These are phyloP conservation scores for Neurospora sp. DNA, from an alignment of 495 filamentous ascomycete species.

Conservation along the genomic window DNA sequence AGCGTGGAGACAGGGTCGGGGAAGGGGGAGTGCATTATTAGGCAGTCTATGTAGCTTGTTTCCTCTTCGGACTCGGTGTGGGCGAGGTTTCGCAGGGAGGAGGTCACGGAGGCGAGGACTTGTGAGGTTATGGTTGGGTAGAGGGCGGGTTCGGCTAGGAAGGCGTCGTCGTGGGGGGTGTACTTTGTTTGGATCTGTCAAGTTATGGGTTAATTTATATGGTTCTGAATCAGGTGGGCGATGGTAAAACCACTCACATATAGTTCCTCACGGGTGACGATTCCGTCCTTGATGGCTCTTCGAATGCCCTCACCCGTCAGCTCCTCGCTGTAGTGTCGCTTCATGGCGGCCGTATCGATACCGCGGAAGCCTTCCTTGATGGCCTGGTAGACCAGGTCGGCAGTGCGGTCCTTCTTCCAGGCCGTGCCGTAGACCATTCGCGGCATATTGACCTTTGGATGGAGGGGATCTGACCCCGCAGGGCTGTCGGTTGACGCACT, in stretches of 20 bases:
- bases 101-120: conserved; percentile 53
- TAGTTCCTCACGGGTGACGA: conserved; percentile 49
- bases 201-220: background rate
- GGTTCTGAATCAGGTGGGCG: background rate
- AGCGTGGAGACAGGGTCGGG: conserved; percentile 46
- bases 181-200: conserved; percentile 74
- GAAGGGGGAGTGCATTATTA: conserved; percentile 65
- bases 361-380: conserved; percentile 61
- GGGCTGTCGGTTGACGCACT: background rate
- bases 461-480: background rate
- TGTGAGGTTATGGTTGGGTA: conserved; percentile 44
- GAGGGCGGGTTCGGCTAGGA: conserved; percentile 49
- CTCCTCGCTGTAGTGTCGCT: conserved; percentile 66
- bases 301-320: conserved; percentile 58
- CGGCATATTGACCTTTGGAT: conserved; percentile 31
- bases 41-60: conserved; percentile 54
- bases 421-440: conserved; percentile 72
- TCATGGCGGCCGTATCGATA: conserved; percentile 72
- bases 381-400: conserved; percentile 57
- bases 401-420: conserved; percentile 71
- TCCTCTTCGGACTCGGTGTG: conserved; percentile 17
- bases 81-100: conserved; percentile 58
- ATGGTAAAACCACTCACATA: conserved; percentile 21
- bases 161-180: conserved; percentile 51
- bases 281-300: conserved; percentile 44